Evolutionary conservation across 2,329 filamentous ascomycete genomes (phyloP).

Genomic region (Cladobotryum protrusum): DNA sequence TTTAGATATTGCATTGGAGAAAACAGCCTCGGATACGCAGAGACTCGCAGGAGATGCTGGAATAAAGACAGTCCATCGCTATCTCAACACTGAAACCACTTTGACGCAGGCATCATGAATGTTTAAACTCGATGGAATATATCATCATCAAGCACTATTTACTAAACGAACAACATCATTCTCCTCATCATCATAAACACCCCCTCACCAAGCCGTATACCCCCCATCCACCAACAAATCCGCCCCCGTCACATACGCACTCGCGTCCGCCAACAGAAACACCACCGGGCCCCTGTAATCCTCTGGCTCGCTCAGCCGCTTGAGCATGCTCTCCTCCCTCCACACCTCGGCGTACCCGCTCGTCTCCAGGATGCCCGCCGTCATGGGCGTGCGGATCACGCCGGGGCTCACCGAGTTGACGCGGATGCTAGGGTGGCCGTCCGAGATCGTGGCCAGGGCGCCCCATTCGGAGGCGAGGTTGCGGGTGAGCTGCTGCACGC

Average conservation of each 20-base stretch:
- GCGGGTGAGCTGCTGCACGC: constrained; percentile 44
- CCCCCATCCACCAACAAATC: constrained; percentile 7
- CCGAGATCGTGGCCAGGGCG: constrained; percentile 24
- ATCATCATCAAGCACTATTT: no score
- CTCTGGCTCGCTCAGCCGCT: constrained; percentile 1
- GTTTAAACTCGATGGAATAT: not conserved
- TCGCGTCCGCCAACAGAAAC: constrained; percentile 2
- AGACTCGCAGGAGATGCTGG: not conserved
- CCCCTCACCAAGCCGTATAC: constrained; percentile 6
- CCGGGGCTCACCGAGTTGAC: constrained; percentile 37
- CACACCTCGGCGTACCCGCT: constrained; percentile 3
- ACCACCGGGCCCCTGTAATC: constrained; percentile 6
- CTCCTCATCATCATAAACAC: not conserved
- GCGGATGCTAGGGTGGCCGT: constrained; percentile 35
- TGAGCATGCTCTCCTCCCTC: constrained; percentile 7
- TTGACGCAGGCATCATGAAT: no score
- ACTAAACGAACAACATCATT: not conserved
- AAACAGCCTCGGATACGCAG: no score
- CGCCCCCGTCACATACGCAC: constrained; percentile 7
- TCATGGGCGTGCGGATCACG: constrained; percentile 9
- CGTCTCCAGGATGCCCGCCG: not conserved
- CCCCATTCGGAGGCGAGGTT: constrained; percentile 48
- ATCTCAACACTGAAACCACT: not conserved
- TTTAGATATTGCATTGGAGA: no score
- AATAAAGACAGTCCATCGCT: not conserved